Percentiles rank a stretch among this genome's conserved stretches.
Conservation (phyloP, 2,329 filamentous ascomycete species). For the Lecanicillium sp. region DNA sequence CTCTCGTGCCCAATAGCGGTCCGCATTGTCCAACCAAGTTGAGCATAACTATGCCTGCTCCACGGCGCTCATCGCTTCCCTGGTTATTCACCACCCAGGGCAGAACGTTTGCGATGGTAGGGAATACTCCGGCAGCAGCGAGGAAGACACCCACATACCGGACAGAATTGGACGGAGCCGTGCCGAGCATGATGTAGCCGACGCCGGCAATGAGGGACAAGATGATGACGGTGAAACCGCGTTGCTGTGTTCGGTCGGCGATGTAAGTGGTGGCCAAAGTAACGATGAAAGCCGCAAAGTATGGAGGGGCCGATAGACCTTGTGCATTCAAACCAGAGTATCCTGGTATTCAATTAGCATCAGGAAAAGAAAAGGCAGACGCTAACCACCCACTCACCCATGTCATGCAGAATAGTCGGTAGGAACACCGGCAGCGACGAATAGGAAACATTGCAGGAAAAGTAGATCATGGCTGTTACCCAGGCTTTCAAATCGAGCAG, state of each 20-base stretch:
- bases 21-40: constrained; percentile 71
- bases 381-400: constrained; percentile 16
- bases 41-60: constrained; percentile 64
- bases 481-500: constrained; percentile 23
- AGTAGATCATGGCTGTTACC: constrained; percentile 22
- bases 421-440: constrained; percentile 30
- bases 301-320: constrained; percentile 31
- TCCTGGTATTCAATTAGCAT: constrained; percentile 7
- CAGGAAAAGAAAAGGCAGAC: too few relatives aligned
- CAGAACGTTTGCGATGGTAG: constrained; percentile 14
- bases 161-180: constrained; percentile 13
- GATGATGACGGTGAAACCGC: constrained; percentile 24
- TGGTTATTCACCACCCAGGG: constrained; percentile 50
- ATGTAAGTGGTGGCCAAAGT: constrained; percentile 20
- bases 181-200: constrained; percentile 18
- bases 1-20: constrained; percentile 51
- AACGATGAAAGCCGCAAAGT: constrained; percentile 28
- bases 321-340: constrained; percentile 29
- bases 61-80: constrained; percentile 53
- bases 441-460: constrained; percentile 29
- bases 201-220: constrained; percentile 13
- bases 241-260: constrained; percentile 25
- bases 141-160: constrained; percentile 30
- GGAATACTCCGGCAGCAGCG: constrained; percentile 24
- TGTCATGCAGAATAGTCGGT: constrained; percentile 29